phyloP scores from a whole-genome alignment of 2,329 filamentous ascomycete genomes.

The Sclerotinia nivalis region DNA sequence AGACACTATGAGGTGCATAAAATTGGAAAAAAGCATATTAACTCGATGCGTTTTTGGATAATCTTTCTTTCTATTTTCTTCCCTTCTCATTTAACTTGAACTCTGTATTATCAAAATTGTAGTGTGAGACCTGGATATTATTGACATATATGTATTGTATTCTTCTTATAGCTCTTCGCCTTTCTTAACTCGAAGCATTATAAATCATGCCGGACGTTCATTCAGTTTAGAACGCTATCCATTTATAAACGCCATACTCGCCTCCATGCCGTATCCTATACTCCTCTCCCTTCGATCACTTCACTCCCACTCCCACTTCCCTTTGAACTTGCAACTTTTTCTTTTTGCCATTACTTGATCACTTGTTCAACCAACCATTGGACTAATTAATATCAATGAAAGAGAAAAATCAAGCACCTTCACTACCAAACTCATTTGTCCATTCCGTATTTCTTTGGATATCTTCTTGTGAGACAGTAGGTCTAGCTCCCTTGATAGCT shows the following conservation, averaged over 20 bases:
- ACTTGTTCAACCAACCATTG: slow-evolving; percentile 22
- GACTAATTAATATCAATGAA: neutral
- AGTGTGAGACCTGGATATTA: slow-evolving; percentile 1
- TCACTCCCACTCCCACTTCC: too few relatives aligned
- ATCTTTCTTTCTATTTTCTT: neutral
- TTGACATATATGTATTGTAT: slow-evolving; percentile 12
- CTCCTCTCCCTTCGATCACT: neutral
- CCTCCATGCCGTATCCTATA: slow-evolving; percentile 16
- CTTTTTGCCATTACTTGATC: slow-evolving; percentile 1
- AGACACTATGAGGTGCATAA: slow-evolving; percentile 22
- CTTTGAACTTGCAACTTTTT: neutral
- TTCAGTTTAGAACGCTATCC: slow-evolving; percentile 16
- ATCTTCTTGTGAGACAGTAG: slow-evolving; percentile 87
- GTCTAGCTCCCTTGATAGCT: slow-evolving; percentile 82
- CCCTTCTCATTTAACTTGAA: neutral
- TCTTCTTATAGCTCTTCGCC: slow-evolving; percentile 5
- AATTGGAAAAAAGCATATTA: slow-evolving; percentile 22
- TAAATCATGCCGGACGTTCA: slow-evolving; percentile 11
- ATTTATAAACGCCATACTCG: slow-evolving; percentile 20
- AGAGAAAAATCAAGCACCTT: slow-evolving; percentile 54
- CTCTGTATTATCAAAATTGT: neutral
- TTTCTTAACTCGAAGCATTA: neutral
- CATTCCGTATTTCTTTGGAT: slow-evolving; percentile 83
- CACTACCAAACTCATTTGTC: slow-evolving; percentile 95
- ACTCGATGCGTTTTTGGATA: neutral